Evolutionary conservation across 2,329 filamentous ascomycete genomes (phyloP).

Genomic region (Aspergillus sp.): DNA sequence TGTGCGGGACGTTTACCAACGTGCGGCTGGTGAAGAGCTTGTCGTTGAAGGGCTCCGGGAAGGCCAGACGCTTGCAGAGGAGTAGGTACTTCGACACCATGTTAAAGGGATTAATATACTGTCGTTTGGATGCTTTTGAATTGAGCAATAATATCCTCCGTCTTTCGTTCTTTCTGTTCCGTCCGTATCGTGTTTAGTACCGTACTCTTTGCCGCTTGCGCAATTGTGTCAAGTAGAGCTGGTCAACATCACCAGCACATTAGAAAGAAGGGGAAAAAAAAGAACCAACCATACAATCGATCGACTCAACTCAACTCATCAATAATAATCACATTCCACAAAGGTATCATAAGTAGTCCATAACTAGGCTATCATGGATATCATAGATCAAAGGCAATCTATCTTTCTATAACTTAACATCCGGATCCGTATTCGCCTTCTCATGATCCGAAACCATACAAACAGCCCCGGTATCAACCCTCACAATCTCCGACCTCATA

Average conservation of each 20-base stretch:
- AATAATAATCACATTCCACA: neutral
- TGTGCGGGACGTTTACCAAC: slow-evolving; percentile 87
- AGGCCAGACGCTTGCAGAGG: slow-evolving; percentile 50
- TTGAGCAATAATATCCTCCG: slow-evolving; percentile 30
- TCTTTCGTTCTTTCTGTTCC: slow-evolving; percentile 12
- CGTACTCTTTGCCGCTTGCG: slow-evolving; percentile 5
- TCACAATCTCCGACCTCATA: slow-evolving; percentile 56
- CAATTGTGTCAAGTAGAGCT: neutral
- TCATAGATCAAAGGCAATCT: too few relatives aligned
- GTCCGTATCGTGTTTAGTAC: slow-evolving; percentile 19
- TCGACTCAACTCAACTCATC: neutral
- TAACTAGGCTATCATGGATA: too few relatives aligned
- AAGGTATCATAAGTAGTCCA: neutral
- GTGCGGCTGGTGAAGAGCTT: slow-evolving; percentile 79
- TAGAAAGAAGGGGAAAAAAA: neutral
- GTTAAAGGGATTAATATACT: slow-evolving; percentile 25
- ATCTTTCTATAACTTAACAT: slow-evolving; percentile 16
- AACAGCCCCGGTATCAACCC: slow-evolving; percentile 53
- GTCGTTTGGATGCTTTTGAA: slow-evolving; percentile 27
- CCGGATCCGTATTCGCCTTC: slow-evolving; percentile 61
- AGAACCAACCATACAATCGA: neutral
- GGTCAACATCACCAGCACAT: neutral
- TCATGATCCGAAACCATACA: slow-evolving; percentile 63
- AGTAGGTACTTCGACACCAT: slow-evolving; percentile 25
- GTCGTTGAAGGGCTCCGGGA: slow-evolving; percentile 85